Conservation (phyloP, 2,329 filamentous ascomycete species). For the Aspergillus pseudoterreus region DNA sequence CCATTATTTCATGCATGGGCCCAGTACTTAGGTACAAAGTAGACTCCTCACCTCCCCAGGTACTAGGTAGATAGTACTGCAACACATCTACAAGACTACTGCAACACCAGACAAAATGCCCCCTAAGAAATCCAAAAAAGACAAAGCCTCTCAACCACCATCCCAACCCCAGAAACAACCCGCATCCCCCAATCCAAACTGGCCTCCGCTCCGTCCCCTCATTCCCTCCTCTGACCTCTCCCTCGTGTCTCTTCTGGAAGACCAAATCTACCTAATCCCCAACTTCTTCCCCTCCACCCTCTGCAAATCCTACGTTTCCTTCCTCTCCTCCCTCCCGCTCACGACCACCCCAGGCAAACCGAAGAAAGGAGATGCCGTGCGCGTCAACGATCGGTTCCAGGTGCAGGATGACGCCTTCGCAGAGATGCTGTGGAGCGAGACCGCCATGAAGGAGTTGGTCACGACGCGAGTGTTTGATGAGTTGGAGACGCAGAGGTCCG, state of each 20-base stretch:
- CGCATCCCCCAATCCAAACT: slow-evolving; percentile 48
- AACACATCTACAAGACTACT: not conserved
- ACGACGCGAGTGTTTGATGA: slow-evolving; percentile 31
- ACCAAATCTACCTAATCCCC: slow-evolving; percentile 69
- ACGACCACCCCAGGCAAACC: slow-evolving; percentile 74
- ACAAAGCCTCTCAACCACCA: slow-evolving; percentile 22
- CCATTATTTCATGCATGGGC: no score
- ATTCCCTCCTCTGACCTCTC: slow-evolving; percentile 63
- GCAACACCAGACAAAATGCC: slow-evolving; percentile 14
- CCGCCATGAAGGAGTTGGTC: slow-evolving; percentile 64
- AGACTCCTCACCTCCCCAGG: no score
- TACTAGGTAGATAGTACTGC: no score
- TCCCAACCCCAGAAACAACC: slow-evolving; percentile 16
- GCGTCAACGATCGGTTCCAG: slow-evolving; percentile 88
- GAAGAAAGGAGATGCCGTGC: slow-evolving; percentile 73
- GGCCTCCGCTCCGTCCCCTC: slow-evolving; percentile 69
- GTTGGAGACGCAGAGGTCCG: slow-evolving; percentile 21
- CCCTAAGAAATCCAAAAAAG: slow-evolving; percentile 13
- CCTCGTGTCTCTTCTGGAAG: slow-evolving; percentile 54
- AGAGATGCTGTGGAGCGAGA: slow-evolving; percentile 69
- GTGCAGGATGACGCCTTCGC: slow-evolving; percentile 74
- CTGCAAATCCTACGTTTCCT: slow-evolving; percentile 72
- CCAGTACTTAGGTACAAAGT: no score
- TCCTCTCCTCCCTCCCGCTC: slow-evolving; percentile 67
- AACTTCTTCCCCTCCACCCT: slow-evolving; percentile 72